Evolutionary conservation across 805 yeast species (phyloP), one percentile per base, ranked within the genome.

Genomic region (Brettanomyces sp.): DNA sequence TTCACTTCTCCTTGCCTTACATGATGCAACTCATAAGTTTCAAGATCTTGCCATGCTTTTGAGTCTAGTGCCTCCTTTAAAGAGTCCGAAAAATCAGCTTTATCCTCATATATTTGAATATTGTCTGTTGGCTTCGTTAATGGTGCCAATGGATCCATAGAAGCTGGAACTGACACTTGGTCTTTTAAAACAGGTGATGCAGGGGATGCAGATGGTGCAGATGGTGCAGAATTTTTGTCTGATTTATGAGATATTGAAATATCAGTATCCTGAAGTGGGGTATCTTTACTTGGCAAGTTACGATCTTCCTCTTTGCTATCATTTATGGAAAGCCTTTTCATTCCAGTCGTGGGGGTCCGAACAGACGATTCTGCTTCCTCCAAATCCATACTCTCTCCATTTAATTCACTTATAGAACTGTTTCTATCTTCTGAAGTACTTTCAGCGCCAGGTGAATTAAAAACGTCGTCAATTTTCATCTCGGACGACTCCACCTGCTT

Each of bases 401-500:
- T 6, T 8, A 18, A 7, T 12, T 35, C 37, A 35, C 37, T 35
- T 35, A 6, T 12, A 35, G 14, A 18, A 12, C 13, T 35, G 7
- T n/a, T 35, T 7, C 1, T 35, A 35, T n/a, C 37, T n/a, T 28
- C 32, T 9, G 11, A 28, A 28, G 6, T n/a, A 35, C 37, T 35
- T 8, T 7, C n/a, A 35, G n/a, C n/a, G 14, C 22, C 13, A 7
- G 7, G 7, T 7, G 37, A 8, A 12, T 12, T 18, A 12, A 35
- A 52, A 35, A 62, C 53, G 6, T 65, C 69, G 36, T 56, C 63
- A 3, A 67, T 42, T 37, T 43, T 47, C 30, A 44, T 41, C 6
- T 42, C 34, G 22, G 52, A 51, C 12, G 50, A 39, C 35, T 9
- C 53, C 48, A 9, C 32, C 33, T 35, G 37, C 37, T n/a, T 35